Conservation (phyloP, 441 rosid species). For the Erodium moschatum region DNA sequence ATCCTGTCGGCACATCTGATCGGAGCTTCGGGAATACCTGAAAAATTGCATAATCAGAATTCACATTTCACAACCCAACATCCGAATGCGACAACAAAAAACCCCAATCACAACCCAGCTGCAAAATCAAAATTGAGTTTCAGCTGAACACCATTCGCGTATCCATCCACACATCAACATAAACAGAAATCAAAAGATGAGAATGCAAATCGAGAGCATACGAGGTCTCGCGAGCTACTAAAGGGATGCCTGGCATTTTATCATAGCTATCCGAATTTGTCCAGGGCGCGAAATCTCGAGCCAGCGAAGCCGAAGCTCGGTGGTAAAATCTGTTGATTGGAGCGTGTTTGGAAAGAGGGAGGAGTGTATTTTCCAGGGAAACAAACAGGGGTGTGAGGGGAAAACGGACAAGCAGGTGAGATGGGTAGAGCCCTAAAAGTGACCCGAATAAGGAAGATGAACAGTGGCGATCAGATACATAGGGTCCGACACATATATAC, state of each 20-base stretch:
- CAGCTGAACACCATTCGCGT: neutral
- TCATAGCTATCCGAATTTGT: conserved; percentile 3
- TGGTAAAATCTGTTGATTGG: neutral
- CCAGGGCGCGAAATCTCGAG: neutral
- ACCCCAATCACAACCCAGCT: neutral
- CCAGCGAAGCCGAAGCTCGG: conserved; percentile 1
- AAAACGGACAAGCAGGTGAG: no score
- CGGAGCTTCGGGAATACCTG: conserved; percentile 41
- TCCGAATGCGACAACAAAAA: neutral
- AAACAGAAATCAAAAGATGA: neutral
- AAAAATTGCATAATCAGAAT: neutral
- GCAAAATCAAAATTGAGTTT: neutral
- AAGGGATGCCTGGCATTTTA: conserved; percentile 9
- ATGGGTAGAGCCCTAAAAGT: neutral
- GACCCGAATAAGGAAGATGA: neutral
- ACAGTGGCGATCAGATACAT: neutral
- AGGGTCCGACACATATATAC: conserved; percentile 4
- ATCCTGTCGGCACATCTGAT: conserved; percentile 88
- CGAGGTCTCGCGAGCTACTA: conserved; percentile 10
- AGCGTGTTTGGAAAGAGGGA: neutral
- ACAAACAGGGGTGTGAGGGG: neutral
- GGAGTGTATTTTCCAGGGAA: neutral
- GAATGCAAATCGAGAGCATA: neutral
- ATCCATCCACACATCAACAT: neutral
- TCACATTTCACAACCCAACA: no score